These are phyloP conservation scores for Septoria linicola DNA, from an alignment of 2,329 filamentous ascomycete genomes.

Conservation along the genomic window DNA sequence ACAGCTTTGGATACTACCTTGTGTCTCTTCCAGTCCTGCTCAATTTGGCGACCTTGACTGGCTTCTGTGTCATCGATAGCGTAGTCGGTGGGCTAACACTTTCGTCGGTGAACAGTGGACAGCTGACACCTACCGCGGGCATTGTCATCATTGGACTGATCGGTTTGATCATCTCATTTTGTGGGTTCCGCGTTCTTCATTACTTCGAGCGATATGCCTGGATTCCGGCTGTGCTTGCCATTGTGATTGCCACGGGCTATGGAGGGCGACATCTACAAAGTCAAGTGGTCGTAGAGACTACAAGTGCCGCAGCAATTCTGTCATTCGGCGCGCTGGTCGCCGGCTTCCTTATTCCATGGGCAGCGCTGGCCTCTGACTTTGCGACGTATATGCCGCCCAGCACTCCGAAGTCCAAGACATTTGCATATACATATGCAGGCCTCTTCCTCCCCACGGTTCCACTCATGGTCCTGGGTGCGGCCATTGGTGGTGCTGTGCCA, in stretches of 20 bases:
- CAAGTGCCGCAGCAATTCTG: conserved; percentile 41
- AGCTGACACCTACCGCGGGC: conserved; percentile 56
- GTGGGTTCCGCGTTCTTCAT: conserved; percentile 53
- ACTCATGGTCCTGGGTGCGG: conserved; percentile 43
- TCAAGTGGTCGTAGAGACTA: conserved; percentile 47
- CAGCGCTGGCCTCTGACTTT: conserved; percentile 42
- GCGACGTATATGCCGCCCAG: conserved; percentile 46
- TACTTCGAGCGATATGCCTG: conserved; percentile 46
- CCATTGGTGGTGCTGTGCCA: conserved; percentile 42
- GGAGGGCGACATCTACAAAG: conserved; percentile 43
- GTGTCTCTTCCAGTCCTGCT: conserved; percentile 61
- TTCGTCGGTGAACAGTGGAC: conserved; percentile 50
- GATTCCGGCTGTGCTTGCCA: conserved; percentile 44
- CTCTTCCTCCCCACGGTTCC: conserved; percentile 38
- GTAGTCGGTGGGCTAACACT: conserved; percentile 61
- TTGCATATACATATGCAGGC: conserved; percentile 42
- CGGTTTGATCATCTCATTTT: conserved; percentile 61
- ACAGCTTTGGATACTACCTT: conserved; percentile 59
- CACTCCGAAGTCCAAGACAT: conserved; percentile 38
- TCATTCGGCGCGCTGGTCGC: conserved; percentile 61
- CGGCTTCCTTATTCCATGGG: conserved; percentile 60
- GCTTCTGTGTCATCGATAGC: conserved; percentile 63
- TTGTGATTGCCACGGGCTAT: conserved; percentile 44
- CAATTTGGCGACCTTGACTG: conserved; percentile 62
- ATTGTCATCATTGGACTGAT: conserved; percentile 62